Evolutionary conservation across 1,139 yeast genomes (phyloP).

Genomic region (Kodamaea derodonti): DNA sequence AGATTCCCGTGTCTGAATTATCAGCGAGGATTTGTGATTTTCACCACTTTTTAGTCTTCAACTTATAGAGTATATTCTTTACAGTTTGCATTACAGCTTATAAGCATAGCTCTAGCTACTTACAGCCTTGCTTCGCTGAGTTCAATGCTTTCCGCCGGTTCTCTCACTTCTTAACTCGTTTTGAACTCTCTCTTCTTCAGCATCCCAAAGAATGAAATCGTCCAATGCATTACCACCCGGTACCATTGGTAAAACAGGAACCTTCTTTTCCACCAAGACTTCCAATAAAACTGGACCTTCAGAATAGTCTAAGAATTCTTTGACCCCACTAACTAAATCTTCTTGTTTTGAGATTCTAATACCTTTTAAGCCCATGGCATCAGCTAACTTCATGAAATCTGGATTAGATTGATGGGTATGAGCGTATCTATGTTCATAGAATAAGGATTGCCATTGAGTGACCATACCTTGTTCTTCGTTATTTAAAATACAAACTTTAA

Average conservation of each 20-base stretch:
- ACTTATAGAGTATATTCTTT: too few species aligned
- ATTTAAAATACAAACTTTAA: constrained; percentile 83
- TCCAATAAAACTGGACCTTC: constrained; percentile 88
- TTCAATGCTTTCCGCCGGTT: constrained; percentile 50
- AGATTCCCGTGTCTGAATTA: too few species aligned
- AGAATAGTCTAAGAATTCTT: constrained; percentile 66
- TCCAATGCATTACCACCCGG: constrained; percentile 94
- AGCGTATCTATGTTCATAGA: constrained; percentile 93
- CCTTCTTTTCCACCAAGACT: constrained; percentile 90
- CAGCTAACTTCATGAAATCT: constrained; percentile 87
- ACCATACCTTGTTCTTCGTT: constrained; percentile 99
- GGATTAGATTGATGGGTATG: constrained; percentile 97
- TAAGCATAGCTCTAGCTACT: too few species aligned
- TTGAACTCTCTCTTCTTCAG: constrained; percentile 73
- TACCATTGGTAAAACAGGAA: constrained; percentile 97
- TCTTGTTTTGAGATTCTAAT: constrained; percentile 67
- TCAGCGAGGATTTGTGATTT: too few species aligned
- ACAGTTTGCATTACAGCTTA: too few species aligned
- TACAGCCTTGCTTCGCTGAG: too few species aligned
- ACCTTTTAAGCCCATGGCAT: constrained; percentile 88
- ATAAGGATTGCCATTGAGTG: constrained; percentile 97
- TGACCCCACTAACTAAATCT: constrained; percentile 48
- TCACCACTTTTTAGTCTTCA: too few species aligned
- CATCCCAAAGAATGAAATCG: constrained; percentile 84
- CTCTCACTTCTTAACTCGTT: constrained; percentile 58